These are phyloP conservation scores for Capsella bursapastoris DNA, from an alignment of 345 rosid species.

Conservation along the genomic window DNA sequence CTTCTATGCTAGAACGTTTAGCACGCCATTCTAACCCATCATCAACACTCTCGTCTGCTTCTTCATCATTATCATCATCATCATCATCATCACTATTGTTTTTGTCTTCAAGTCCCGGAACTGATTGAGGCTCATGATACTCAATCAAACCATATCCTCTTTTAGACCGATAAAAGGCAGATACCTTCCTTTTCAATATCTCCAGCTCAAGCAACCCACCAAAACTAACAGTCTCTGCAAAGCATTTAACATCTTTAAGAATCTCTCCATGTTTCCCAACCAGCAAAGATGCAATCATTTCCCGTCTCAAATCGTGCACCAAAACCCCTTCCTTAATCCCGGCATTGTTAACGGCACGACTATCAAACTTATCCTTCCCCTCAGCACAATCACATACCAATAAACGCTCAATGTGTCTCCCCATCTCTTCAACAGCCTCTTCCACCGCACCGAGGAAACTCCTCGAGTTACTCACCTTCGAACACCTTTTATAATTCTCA, in stretches of 20 bases:
- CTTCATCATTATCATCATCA: conserved; percentile 16
- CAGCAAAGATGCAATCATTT: conserved; percentile 50
- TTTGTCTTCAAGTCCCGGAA: conserved; percentile 77
- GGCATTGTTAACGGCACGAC: conserved; percentile 56
- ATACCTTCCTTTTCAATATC: conserved; percentile 65
- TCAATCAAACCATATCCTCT: conserved; percentile 54
- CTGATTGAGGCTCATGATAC: conserved; percentile 56
- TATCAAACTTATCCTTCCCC: conserved; percentile 43
- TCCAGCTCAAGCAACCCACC: conserved; percentile 54
- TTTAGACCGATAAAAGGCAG: conserved; percentile 65
- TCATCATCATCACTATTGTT: conserved; percentile 43
- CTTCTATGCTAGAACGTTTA: conserved; percentile 32
- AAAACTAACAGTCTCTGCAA: conserved; percentile 50
- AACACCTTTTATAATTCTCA: conserved; percentile 67
- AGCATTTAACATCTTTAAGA: conserved; percentile 52
- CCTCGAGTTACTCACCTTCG: conserved; percentile 59
- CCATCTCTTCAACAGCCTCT: conserved; percentile 65
- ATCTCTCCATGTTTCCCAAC: conserved; percentile 55
- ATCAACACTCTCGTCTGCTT: not conserved
- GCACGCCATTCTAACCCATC: conserved; percentile 24
- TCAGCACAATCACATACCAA: conserved; percentile 66
- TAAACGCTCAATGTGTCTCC: conserved; percentile 60
- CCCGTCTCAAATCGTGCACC: conserved; percentile 63
- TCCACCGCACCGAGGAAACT: conserved; percentile 58
- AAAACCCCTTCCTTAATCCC: conserved; percentile 75